Conservation (phyloP, 1,284 basidiomycete species). For the Bjerkandera adusta region DNA sequence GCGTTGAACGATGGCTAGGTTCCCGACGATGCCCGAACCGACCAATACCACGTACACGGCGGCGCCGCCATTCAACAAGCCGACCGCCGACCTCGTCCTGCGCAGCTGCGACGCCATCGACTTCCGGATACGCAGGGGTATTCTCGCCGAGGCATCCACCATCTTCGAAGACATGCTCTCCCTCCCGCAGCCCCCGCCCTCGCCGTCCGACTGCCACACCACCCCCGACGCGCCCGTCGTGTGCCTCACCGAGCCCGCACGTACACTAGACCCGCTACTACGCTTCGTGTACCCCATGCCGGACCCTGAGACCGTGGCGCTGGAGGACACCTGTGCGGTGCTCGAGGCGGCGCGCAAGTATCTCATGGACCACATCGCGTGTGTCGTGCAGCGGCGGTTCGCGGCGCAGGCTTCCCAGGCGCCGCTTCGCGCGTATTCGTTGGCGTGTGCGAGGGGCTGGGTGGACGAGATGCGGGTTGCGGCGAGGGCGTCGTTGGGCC, state of each 20-base stretch:
- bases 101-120: conserved; percentile 7
- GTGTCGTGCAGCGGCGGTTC: not conserved
- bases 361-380: not conserved
- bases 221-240: conserved; percentile 1
- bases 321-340: not conserved
- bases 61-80: conserved; percentile 6
- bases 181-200: not conserved
- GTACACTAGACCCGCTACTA: conserved; percentile 4
- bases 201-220: not conserved
- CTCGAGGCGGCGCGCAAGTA: conserved; percentile 6
- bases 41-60: not conserved
- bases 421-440: not conserved
- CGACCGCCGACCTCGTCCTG: conserved; percentile 8
- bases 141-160: conserved; percentile 7
- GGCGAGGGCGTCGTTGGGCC: not conserved
- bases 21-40: too few relatives aligned
- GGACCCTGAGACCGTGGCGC: not conserved
- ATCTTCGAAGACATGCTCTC: conserved; percentile 1
- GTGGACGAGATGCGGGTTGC: not conserved
- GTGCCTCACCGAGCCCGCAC: conserved; percentile 1
- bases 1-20: too few relatives aligned
- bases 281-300: conserved; percentile 9
- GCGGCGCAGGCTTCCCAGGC: not conserved
- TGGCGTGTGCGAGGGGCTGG: not conserved
- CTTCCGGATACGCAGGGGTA: conserved; percentile 2